Percentiles rank a stretch among this genome's conserved stretches.
These are phyloP conservation scores for Pleurotus tuoliensis DNA, from an alignment of 768 basidiomycete genomes.

Conservation along the genomic window DNA sequence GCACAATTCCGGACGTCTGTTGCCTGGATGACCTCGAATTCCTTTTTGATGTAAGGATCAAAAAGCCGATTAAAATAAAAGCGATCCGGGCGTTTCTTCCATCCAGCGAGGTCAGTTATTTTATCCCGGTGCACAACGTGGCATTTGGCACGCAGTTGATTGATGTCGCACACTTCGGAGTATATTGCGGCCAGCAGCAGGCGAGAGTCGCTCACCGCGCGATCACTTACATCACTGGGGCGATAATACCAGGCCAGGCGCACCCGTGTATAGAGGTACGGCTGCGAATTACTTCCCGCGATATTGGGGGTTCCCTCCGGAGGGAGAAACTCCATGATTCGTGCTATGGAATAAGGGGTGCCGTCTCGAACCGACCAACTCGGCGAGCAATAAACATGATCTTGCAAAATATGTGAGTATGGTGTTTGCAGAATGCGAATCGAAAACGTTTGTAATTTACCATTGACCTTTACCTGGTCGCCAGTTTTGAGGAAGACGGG, in stretches of 20 bases:
- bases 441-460: constrained; percentile 41
- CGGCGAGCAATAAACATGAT: constrained; percentile 96
- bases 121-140: constrained; percentile 94
- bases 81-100: constrained; percentile 91
- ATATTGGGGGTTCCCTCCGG: constrained; percentile 64
- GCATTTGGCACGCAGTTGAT: constrained; percentile 89
- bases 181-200: constrained; percentile 94
- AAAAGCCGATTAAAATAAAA: constrained; percentile 97
- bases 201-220: constrained; percentile 85
- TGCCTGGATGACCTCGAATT: constrained; percentile 92
- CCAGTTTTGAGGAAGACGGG: constrained; percentile 75
- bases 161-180: constrained; percentile 93
- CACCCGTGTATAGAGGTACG: constrained; percentile 75
- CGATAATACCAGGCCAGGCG: constrained; percentile 96
- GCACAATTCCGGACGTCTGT: constrained; percentile 84
- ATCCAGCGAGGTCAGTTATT: constrained; percentile 86
- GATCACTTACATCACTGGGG: constrained; percentile 92
- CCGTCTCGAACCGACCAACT: constrained; percentile 91
- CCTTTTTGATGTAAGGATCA: constrained; percentile 97
- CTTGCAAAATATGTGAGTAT: constrained; percentile 39
- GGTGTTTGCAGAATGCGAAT: constrained; percentile 10
- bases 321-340: constrained; percentile 95
- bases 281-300: constrained; percentile 53
- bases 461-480: constrained; percentile 82
- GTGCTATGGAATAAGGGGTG: constrained; percentile 91